Percentiles rank a stretch among this genome's conserved stretches.
phyloP scores from a whole-genome alignment of 2,329 filamentous ascomycete genomes.

The Scopulariopsis brevicaulis region DNA sequence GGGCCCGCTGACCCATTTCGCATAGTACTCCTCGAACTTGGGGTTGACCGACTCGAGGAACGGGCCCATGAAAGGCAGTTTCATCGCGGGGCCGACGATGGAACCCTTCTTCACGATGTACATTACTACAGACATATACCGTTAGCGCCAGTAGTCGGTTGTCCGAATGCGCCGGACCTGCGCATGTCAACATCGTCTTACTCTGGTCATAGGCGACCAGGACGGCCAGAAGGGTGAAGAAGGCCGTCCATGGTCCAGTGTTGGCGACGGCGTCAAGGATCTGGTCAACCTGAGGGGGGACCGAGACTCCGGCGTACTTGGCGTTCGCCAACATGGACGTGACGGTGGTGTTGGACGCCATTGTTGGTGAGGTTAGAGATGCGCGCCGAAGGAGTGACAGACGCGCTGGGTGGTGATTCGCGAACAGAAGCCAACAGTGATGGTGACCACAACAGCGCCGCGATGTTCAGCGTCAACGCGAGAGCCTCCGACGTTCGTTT shows the following conservation, averaged over 20 bases:
- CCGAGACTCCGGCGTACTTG: slow-evolving; percentile 32
- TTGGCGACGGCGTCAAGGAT: slow-evolving; percentile 42
- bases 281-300: slow-evolving; percentile 45
- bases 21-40: slow-evolving; percentile 81
- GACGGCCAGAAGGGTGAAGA: slow-evolving; percentile 58
- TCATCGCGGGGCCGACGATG: slow-evolving; percentile 64
- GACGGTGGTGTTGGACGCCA: slow-evolving; percentile 52
- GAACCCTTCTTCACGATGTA: slow-evolving; percentile 66
- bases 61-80: slow-evolving; percentile 84
- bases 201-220: slow-evolving; percentile 83
- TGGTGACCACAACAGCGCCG: neutral
- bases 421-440: neutral
- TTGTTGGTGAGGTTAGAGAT: neutral
- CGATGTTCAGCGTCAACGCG: neutral
- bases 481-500: neutral
- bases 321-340: slow-evolving; percentile 57
- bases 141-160: neutral
- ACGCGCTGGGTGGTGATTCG: neutral
- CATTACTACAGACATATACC: slow-evolving; percentile 41
- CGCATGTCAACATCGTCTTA: slow-evolving; percentile 25
- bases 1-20: slow-evolving; percentile 83
- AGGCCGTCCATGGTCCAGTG: slow-evolving; percentile 49
- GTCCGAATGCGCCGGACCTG: neutral
- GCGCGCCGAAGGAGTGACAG: neutral
- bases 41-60: slow-evolving; percentile 89